Evolutionary conservation across 352 stramenopile species (phyloP).

Genomic region (Pythium angustatum): DNA sequence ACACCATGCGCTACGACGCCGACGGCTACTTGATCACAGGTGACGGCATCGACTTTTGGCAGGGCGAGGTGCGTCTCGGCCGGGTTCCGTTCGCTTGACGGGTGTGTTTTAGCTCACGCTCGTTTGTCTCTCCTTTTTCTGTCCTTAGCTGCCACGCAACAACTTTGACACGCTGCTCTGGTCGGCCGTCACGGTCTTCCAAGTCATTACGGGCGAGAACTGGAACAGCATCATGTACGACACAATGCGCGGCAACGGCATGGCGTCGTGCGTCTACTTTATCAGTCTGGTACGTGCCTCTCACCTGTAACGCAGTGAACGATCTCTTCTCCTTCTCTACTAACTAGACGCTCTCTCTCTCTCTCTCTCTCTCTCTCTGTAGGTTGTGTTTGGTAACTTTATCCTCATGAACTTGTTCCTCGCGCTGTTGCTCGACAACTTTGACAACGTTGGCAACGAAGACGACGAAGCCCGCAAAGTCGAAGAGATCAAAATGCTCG

Average conservation of each 20-base stretch:
- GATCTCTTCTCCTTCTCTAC: neutral
- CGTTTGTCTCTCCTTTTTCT: neutral
- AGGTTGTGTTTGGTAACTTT: slow-evolving; percentile 87
- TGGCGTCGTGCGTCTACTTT: slow-evolving; percentile 79
- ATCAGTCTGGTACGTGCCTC: slow-evolving; percentile 62
- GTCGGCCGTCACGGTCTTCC: slow-evolving; percentile 87
- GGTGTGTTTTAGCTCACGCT: too few relatives aligned
- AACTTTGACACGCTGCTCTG: slow-evolving; percentile 91
- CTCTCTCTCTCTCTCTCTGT: neutral
- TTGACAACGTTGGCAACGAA: slow-evolving; percentile 73
- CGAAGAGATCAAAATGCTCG: slow-evolving; percentile 52
- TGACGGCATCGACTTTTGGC: slow-evolving; percentile 57
- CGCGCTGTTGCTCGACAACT: slow-evolving; percentile 91
- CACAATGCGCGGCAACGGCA: slow-evolving; percentile 78
- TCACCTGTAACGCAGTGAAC: neutral
- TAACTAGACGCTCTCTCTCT: too few relatives aligned
- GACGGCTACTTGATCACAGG: slow-evolving; percentile 61
- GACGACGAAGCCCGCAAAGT: slow-evolving; percentile 41
- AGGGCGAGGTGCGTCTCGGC: slow-evolving; percentile 52
- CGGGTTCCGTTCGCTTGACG: too few relatives aligned
- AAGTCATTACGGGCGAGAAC: slow-evolving; percentile 94
- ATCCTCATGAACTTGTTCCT: slow-evolving; percentile 95
- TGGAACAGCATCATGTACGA: slow-evolving; percentile 96
- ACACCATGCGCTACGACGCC: slow-evolving; percentile 91
- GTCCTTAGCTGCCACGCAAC: slow-evolving; percentile 52